Percentiles rank a stretch among this genome's conserved stretches.
phyloP scores from a whole-genome alignment of 2,329 filamentous ascomycete genomes.

The Metarhizium humberi region DNA sequence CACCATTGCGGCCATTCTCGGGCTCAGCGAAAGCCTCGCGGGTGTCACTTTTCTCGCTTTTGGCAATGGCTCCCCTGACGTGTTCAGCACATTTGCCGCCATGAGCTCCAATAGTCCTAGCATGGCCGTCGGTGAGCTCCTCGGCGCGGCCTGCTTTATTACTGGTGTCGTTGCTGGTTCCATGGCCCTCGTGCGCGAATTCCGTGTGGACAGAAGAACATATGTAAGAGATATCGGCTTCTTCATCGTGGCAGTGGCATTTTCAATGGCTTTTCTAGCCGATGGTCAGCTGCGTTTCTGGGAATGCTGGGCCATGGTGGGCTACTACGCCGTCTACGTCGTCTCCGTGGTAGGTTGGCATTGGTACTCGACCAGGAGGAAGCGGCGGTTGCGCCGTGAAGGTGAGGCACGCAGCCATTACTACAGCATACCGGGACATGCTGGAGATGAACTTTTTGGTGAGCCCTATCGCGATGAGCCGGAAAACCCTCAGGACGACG shows the following conservation, averaged over 20 bases:
- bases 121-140: constrained; percentile 87
- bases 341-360: constrained; percentile 84
- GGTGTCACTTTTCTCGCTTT: constrained; percentile 95
- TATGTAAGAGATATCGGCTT: constrained; percentile 89
- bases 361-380: constrained; percentile 64
- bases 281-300: constrained; percentile 78
- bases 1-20: constrained; percentile 80
- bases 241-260: constrained; percentile 78
- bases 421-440: constrained; percentile 42
- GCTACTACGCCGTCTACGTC: constrained; percentile 86
- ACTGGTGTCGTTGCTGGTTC: constrained; percentile 92
- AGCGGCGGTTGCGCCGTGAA: constrained; percentile 52
- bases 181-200: constrained; percentile 94
- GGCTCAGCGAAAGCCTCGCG: constrained; percentile 90
- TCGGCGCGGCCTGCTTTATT: constrained; percentile 93
- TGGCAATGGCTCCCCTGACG: constrained; percentile 94
- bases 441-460: constrained; percentile 41
- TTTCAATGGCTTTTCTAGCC: constrained; percentile 78
- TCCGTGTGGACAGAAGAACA: constrained; percentile 79
- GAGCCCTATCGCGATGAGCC: constrained; percentile 58
- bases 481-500: constrained; percentile 17
- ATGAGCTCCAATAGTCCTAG: constrained; percentile 97
- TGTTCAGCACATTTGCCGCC: constrained; percentile 96
- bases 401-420: constrained; percentile 67
- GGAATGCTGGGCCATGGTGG: constrained; percentile 88